Base-by-base conservation (phyloP, 2,329 filamentous ascomycete genomes). In the Byssoonygena ceratinophila region DNA sequence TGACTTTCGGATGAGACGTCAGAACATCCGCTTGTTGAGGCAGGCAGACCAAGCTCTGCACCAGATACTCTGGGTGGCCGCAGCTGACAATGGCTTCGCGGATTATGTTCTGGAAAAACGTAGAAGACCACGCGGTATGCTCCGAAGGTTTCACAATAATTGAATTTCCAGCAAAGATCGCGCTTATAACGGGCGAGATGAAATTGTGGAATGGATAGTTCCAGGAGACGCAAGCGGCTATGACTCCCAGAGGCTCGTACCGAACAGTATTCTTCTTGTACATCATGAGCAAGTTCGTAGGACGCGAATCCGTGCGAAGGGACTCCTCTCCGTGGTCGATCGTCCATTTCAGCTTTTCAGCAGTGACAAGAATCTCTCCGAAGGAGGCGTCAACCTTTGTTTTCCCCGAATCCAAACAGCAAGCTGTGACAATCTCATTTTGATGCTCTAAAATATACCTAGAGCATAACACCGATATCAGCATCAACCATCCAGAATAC, bases 161-260 rank as follows among this genome's bases (percentile, higher is more conserved):
- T 48, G 82, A 87, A 65, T 97, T 96, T 44, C 92, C 92, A 12
- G 90, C 78, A 66, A 97, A 97, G 47, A 97, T 78, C 14, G 87
- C 83, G 59, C 87, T 90, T 65, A 97, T 94, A 59, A 96, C 79
- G 12, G 91, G 92, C 0, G 87, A 88, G 44, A 97, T 80, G 57
- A 97, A 76, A 70, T 98, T 98, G 73, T 98, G 92, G 69, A 97
- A 94, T 41, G 87, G 83, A 66, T 89, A 97, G 73, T 98, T 98
- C 92, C 92, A 98, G 65, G 86, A 92, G 40, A 98, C 88, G 49
- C 91, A 84, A 16, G 92, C 91, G 9, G 88, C 84, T 4, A 98
- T 87, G 32, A 98, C 88, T 14, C 92, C 92, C 18, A 97, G 74
- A 12, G 92, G 91, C 69, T 98, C 90, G 68, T 94, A 98, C 46